phyloP scores from a whole-genome alignment of 192 early-diverging fungal species.

The Linnemannia exigua region DNA sequence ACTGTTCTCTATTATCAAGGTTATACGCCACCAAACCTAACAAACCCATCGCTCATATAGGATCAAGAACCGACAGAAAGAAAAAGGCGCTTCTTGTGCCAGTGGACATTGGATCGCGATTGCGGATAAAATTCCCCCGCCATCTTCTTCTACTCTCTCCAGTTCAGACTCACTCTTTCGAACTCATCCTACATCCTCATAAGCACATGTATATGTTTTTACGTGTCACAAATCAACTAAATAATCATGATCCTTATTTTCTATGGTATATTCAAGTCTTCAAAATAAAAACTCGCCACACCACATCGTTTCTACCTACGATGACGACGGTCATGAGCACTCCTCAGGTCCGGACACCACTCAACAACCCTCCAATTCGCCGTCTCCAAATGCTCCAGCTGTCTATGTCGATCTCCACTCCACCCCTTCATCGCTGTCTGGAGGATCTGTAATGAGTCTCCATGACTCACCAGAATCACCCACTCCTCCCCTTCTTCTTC shows the following conservation, averaged over 20 bases:
- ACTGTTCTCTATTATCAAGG: too few species aligned
- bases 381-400: constrained; percentile 61
- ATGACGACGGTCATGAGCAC: constrained; percentile 5
- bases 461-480: constrained; percentile 65
- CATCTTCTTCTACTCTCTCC: background rate
- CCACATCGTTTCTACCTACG: too few species aligned
- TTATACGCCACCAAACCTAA: too few species aligned
- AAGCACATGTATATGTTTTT: too few species aligned
- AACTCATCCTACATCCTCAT: background rate
- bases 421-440: constrained; percentile 59
- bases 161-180: background rate
- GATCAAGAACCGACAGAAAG: too few species aligned
- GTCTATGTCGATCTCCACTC: constrained; percentile 62
- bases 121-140: background rate
- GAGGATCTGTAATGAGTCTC: constrained; percentile 67
- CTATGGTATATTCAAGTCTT: too few species aligned
- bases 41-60: too few species aligned
- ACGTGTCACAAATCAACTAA: too few species aligned
- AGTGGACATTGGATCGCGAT: background rate
- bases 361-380: constrained; percentile 58
- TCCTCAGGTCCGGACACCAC: constrained; percentile 32
- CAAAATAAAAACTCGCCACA: too few species aligned
- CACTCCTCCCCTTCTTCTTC: constrained; percentile 26
- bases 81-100: too few species aligned
- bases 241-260: too few species aligned